Base-by-base conservation (phyloP, 2,329 filamentous ascomycete species). In the Fusarium ambrosium region DNA sequence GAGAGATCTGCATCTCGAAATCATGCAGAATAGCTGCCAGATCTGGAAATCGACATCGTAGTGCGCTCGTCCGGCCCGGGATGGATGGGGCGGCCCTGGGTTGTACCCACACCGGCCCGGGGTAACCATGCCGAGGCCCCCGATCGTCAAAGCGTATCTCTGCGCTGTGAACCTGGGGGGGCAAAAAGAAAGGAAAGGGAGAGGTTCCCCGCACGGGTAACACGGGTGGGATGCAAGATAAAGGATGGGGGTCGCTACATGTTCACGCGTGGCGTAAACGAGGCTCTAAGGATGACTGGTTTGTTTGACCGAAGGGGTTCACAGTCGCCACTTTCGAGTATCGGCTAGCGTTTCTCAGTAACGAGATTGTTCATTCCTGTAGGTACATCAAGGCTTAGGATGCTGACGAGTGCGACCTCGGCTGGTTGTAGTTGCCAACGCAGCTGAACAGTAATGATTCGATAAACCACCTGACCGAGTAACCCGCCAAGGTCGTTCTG, bases 381-480 rank as follows among this genome's bases (percentile, higher is more conserved):
- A n/a, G 24, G 24, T 51, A 13, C 24, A 13, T 22, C 1, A n/a
- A 20, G 9, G 24, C 24, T 29, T 2, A 20, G 6, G 13, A 53
- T 20, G 27, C 27, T 55, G 27, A n/a, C 48, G 11, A 55, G 9
- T 18, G 2, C 6, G 27, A 34, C 11, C 27, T 55, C 11, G 48
- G 48, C 18, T 20, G 24, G 24, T 29, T 51, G 6, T 32, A 11
- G 10, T 53, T 32, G 27, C 18, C 48, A 55, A 5, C 18, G 10
- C 27, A 29, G 48, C 48, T 32, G 27, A 53, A 53, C 9, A 7
- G 2, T 4, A 55, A 55, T 55, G 48, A 55, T 55, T 32, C 48
- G 63, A 89, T 97, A 87, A 88, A 88, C 81, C 93, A 92, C 80
- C 89, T 97, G 18, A 91, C 92, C 13, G 89, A 93, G 61, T 91